Base-by-base conservation (phyloP, 2,329 filamentous ascomycete species). In the Clarireedia sp. region DNA sequence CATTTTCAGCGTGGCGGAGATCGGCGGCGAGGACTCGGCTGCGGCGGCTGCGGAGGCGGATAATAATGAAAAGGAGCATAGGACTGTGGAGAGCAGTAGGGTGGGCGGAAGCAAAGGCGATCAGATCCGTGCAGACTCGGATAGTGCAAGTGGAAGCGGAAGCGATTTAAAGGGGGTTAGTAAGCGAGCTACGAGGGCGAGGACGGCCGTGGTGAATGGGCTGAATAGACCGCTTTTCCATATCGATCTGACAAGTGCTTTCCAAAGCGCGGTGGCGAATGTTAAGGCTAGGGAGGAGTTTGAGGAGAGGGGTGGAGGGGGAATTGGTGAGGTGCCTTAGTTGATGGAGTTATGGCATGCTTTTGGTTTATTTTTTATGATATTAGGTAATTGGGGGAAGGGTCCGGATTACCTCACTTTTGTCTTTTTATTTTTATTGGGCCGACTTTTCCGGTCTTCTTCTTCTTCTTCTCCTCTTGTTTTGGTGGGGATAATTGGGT, bases 1-100 rank as follows among this genome's bases (percentile, higher is more conserved):
- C n/a, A 90, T 97, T 61, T 97, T 96, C 76, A 90, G 83, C 67
- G 90, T 97, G 21, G 89, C 92, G 2, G 90, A 96, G 67, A 83
- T 95, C 60, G 83, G 89, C 59, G 86, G 90, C 19, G 74, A 76
- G 4, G 73, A 83, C 52, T 89, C 85, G 4, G 87, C 87, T 0
- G 86, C 86, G 1, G 82, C 82, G 0, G 75, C 76, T 7, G 88
- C 87, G 0, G 86, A 91, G 64, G 73, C 78, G 24, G 74, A 78
- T 24, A 78, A 79, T 52, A 51, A 56, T 7, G 78, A 82, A 66
- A 78, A 74, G 57, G 72, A 72, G 16, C 61, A 67, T 3, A 62
- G 64, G 9, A 10, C 29, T 10, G 29, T 33, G 10, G 62, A 66
- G 23, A 62, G 64, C 10, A 46, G 57, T 6, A 59, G 57, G 3